These are phyloP conservation scores for Exserohilum rostratum DNA, from an alignment of 2,329 filamentous ascomycete species.

Conservation along the genomic window DNA sequence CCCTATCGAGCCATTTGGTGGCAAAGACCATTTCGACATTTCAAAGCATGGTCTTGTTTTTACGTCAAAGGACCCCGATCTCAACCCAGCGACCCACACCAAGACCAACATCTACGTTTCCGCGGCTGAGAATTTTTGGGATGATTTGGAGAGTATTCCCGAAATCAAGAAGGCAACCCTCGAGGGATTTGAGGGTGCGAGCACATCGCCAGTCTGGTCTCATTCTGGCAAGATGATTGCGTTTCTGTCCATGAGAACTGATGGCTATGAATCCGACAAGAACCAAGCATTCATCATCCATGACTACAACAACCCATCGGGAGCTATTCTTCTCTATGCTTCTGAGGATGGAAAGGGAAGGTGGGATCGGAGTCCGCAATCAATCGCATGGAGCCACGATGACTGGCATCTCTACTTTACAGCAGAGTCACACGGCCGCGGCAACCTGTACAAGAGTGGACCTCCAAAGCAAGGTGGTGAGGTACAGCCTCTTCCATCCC, in stretches of 20 bases:
- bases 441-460: constrained; percentile 60
- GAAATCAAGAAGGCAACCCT: constrained; percentile 62
- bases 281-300: constrained; percentile 69
- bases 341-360: constrained; percentile 66
- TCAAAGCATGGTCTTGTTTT: constrained; percentile 70
- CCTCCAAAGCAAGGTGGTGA: constrained; percentile 18
- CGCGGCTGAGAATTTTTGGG: constrained; percentile 64
- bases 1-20: constrained; percentile 80
- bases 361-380: constrained; percentile 62
- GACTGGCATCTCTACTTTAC: constrained; percentile 70
- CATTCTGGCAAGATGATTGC: constrained; percentile 72
- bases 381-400: constrained; percentile 59
- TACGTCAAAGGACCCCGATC: constrained; percentile 73
- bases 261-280: constrained; percentile 83
- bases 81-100: constrained; percentile 76
- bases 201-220: constrained; percentile 72
- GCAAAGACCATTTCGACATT: constrained; percentile 80
- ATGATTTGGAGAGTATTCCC: constrained; percentile 15
- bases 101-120: constrained; percentile 79
- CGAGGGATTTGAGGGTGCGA: constrained; percentile 68
- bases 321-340: constrained; percentile 64
- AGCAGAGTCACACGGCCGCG: constrained; percentile 71
- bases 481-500: constrained; percentile 25
- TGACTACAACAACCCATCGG: constrained; percentile 63
- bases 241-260: constrained; percentile 78